These are phyloP conservation scores for Nymphaea thermarum DNA, from an alignment of 164 flowering plant species.

Conservation along the genomic window DNA sequence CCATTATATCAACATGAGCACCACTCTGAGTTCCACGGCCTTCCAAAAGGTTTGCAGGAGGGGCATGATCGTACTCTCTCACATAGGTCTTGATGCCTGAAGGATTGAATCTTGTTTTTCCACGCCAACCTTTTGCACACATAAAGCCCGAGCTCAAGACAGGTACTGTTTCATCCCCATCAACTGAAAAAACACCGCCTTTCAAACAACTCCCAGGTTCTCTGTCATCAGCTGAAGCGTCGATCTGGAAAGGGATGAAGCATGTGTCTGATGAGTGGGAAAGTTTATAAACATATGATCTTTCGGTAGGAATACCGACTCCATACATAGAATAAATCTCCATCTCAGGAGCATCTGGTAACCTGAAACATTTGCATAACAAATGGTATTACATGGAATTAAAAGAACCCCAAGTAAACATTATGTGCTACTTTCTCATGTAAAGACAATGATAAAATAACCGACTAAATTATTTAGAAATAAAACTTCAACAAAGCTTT, in stretches of 20 bases:
- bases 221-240: constrained; percentile 48
- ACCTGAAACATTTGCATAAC: constrained; percentile 28
- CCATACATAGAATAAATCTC: constrained; percentile 92
- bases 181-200: constrained; percentile 62
- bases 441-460: no score
- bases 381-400: no score
- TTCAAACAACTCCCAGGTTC: constrained; percentile 41
- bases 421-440: no score
- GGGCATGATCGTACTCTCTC: constrained; percentile 88
- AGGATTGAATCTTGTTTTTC: constrained; percentile 84
- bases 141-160: constrained; percentile 87
- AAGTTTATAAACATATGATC: constrained; percentile 72
- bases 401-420: no score
- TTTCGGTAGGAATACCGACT: constrained; percentile 88
- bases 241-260: constrained; percentile 82
- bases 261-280: constrained; percentile 53
- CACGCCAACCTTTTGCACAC: constrained; percentile 98
- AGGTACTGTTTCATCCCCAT: constrained; percentile 98
- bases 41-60: constrained; percentile 74
- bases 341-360: constrained; percentile 94
- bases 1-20: constrained; percentile 98
- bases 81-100: constrained; percentile 64
- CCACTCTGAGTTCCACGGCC: constrained; percentile 99
- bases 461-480: no score
- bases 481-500: no score